A percentile compares a stretch with the other conserved stretches of the same genome.
phyloP scores from a whole-genome alignment of 176 grass and related monocot genomes.

The Carex littledalei region DNA sequence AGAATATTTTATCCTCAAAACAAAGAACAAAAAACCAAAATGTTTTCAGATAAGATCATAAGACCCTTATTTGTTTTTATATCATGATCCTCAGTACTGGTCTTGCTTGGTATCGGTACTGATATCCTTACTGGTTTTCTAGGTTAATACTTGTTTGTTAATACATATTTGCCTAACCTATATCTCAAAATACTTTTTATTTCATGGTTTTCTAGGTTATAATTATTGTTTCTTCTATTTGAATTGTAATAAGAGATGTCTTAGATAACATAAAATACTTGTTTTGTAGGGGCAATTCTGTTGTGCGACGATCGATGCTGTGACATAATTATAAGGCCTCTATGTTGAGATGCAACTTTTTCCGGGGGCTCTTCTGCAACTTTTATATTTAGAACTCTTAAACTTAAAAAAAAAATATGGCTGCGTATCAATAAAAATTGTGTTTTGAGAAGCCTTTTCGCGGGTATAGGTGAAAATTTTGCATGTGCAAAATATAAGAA shows the following conservation, averaged over 20 bases:
- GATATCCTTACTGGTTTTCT: neutral
- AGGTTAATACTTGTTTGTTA: no score
- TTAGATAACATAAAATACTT: neutral
- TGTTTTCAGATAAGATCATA: neutral
- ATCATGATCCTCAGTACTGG: neutral
- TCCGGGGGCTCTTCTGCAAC: neutral
- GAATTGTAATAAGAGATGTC: neutral
- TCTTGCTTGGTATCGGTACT: neutral
- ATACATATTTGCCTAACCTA: no score
- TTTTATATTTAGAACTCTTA: neutral
- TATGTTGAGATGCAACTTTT: neutral
- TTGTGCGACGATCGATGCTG: conserved; percentile 9
- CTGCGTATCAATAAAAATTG: neutral
- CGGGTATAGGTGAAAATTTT: neutral
- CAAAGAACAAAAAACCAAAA: neutral
- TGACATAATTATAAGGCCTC: neutral
- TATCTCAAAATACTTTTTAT: no score
- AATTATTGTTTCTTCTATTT: neutral
- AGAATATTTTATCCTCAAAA: conserved; percentile 20
- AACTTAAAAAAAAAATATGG: neutral
- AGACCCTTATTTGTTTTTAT: neutral
- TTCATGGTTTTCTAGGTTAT: neutral
- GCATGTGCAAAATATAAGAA: neutral
- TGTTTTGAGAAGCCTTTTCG: no score
- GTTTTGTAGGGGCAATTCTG: conserved; percentile 11